Conservation (phyloP, 140 eudicot genomes). For the Eryngium alpinum region DNA sequence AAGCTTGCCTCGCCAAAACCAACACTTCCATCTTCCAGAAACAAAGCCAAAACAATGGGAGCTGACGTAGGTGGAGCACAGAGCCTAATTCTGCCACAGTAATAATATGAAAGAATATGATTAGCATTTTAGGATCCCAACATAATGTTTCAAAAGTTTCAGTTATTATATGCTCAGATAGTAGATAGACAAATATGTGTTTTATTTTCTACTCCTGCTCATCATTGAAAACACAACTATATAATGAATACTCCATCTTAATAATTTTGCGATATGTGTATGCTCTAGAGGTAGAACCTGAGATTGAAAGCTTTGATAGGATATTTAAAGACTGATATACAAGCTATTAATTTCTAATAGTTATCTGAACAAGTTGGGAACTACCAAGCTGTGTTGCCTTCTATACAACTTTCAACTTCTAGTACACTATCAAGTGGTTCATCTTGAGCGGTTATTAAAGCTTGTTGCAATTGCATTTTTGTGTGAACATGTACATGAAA, state of each 20-base stretch:
- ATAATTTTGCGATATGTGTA: slow-evolving; percentile 28
- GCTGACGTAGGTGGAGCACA: slow-evolving; percentile 74
- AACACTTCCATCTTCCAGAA: slow-evolving; percentile 74
- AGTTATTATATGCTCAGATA: background rate
- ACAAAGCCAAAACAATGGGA: slow-evolving; percentile 46
- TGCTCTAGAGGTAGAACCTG: slow-evolving; percentile 27
- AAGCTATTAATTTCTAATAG: background rate
- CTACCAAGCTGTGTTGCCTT: slow-evolving; percentile 63
- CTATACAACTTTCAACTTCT: slow-evolving; percentile 85
- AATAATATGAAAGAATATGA: slow-evolving; percentile 7
- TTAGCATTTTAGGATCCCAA: background rate
- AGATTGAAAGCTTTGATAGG: slow-evolving; percentile 44
- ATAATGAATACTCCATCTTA: slow-evolving; percentile 58
- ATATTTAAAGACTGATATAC: slow-evolving; percentile 34
- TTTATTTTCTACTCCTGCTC: background rate
- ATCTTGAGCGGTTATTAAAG: slow-evolving; percentile 46
- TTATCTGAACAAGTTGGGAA: slow-evolving; percentile 4
- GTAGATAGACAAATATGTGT: too few relatives aligned
- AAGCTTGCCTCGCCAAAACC: slow-evolving; percentile 86
- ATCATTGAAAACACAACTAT: slow-evolving; percentile 46
- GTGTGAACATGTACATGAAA: slow-evolving; percentile 69
- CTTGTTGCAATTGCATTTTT: slow-evolving; percentile 57
- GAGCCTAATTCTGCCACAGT: slow-evolving; percentile 59
- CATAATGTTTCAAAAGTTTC: background rate
- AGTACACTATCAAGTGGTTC: slow-evolving; percentile 69